A percentile compares a stretch with the other conserved stretches of the same genome.
These are phyloP conservation scores for Favolaschia claudopus DNA, from an alignment of 768 basidiomycete genomes.

Conservation along the genomic window DNA sequence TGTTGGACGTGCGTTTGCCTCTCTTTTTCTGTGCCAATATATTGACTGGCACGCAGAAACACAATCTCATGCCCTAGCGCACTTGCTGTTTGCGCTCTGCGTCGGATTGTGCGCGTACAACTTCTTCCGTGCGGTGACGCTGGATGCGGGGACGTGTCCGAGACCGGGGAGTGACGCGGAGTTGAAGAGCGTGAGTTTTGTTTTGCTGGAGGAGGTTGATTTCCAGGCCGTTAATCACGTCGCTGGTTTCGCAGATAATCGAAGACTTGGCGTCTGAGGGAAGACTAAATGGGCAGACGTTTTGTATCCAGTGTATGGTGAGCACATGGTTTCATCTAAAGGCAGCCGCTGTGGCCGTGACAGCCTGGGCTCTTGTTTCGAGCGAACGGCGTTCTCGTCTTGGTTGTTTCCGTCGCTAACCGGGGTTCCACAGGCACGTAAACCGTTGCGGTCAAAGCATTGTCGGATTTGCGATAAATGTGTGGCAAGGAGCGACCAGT, in stretches of 20 bases:
- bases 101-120: constrained; percentile 83
- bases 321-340: constrained; percentile 26
- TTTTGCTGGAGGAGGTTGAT: not conserved
- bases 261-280: constrained; percentile 91
- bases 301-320: constrained; percentile 96
- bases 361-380: not conserved
- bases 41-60: constrained; percentile 69
- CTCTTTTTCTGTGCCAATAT: constrained; percentile 34
- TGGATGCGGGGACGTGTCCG: constrained; percentile 91
- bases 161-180: constrained; percentile 84
- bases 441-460: constrained; percentile 94
- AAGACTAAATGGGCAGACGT: constrained; percentile 92
- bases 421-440: constrained; percentile 70
- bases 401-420: too few relatives aligned
- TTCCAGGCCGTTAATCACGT: too few relatives aligned
- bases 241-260: constrained; percentile 66
- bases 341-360: not conserved
- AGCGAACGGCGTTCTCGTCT: too few relatives aligned
- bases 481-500: constrained; percentile 93
- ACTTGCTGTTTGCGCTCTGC: constrained; percentile 76
- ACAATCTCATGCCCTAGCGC: constrained; percentile 75
- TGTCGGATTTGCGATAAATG: constrained; percentile 93
- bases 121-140: constrained; percentile 88
- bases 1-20: constrained; percentile 61
- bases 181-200: constrained; percentile 75